Base-by-base conservation (phyloP, 495 filamentous ascomycete genomes). In the Friedmanniomyces endolithicus region DNA sequence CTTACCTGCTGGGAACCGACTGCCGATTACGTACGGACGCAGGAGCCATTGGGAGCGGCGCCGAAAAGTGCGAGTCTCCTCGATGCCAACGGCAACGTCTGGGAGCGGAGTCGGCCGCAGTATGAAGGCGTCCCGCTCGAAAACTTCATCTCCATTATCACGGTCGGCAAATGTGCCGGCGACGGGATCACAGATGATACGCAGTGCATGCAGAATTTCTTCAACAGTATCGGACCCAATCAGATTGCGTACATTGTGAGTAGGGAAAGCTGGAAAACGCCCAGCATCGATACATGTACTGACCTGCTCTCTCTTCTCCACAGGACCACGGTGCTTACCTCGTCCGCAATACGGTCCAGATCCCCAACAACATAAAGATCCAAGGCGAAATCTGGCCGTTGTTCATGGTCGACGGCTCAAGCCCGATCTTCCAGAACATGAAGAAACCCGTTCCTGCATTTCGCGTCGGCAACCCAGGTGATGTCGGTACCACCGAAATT, bases 371-470 rank as follows among this genome's bases (percentile, higher is more conserved):
- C 67, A 81, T 87, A 67, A 74, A 72, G 41, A 90, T 97, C 64
- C 83, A 84, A n/a, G 90, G 90, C 63, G 90, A 97, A 67, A 80
- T 89, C 61, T 92, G 85, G 84, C 82, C 90, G 19, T 70, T 94
- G 37, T 86, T 97, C 55, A 86, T 97, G 78, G 89, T 86, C 8
- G 24, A 52, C n/a, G 63, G 52, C 39, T 53, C 54, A 34, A 57
- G 33, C 17, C 78, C 81, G 27, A 76, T 76, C 24, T 97, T 94
- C 72, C 70, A 78, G 50, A 80, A 92, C 64, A 72, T 80, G 50
- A 70, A 60, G 27, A 86, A 87, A 61, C 90, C 90, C 34, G 65
- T 72, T 47, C 78, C 83, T 2, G 82, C 87, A 31, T 82, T 88
- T 65, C 80, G 86, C 62, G 78, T 95, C 40, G 90, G 90, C 31